Base-by-base conservation (phyloP, 352 stramenopile species). In the Globisporangium canariense region DNA sequence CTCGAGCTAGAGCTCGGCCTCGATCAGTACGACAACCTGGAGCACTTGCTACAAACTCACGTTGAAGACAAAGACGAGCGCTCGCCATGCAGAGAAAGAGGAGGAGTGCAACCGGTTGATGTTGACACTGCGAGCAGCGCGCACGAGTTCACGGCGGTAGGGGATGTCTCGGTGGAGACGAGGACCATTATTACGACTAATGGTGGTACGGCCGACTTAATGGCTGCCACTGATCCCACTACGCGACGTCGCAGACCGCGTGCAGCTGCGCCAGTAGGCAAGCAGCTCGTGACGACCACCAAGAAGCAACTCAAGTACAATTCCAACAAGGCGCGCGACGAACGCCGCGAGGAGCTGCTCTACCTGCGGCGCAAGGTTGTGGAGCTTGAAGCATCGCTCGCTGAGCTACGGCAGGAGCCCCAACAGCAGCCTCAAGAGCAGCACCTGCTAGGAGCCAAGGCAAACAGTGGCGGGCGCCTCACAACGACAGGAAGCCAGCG, bases 321-420 rank as follows among this genome's bases (percentile, higher is more conserved):
- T 50, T 58, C 74, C 18, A 81, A 81, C 69, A 81, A 81, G 40
- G 74, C 74, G 53, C 65, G 74, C 13, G 71, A 81, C 66, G 71
- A 76, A 36, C 74, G 74, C 62, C 75, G 73, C 30, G 60, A 77
- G 25, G 74, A 81, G 56, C 59, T 81, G 28, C 25, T 70, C 4
- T 81, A 81, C 38, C 66, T 81, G 22, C 69, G 74, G n/a, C 56
- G 66, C n/a, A 79, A 68, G 30, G 74, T 81, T 25, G 14, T 14
- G 22, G 71, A 77, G 62, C 77, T 81, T 61, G 74, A 81, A 59
- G 30, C 70, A 40, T 40, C 34, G 34, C 34, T 40, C 5, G 34
- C 11, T 58, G 66, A 75, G 55, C 64, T 81, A 28, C 2, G 60
- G 43, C 4, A 60, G 18, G 34, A 40, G 34, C 34, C 34, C 8